phyloP scores from a whole-genome alignment of 2,329 filamentous ascomycete genomes.

The Alternaria ventricosa region DNA sequence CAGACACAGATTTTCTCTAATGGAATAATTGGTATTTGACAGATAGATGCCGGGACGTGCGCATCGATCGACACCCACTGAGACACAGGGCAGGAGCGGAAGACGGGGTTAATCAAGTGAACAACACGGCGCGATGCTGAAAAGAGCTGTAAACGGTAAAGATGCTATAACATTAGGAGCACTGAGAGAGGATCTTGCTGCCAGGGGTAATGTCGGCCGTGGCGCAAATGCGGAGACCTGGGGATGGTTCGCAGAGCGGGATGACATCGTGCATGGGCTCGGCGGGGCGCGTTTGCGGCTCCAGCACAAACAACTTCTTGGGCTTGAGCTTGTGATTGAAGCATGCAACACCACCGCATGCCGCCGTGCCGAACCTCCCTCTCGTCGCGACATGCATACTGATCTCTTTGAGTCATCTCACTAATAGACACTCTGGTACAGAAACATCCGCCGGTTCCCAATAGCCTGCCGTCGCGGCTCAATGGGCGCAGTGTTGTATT shows the following conservation, averaged over 20 bases:
- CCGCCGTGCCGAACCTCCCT: not conserved
- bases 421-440: not conserved
- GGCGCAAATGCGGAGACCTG: not conserved
- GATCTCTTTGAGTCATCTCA: not conserved
- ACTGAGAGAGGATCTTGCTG: not conserved
- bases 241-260: not conserved
- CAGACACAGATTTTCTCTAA: not conserved
- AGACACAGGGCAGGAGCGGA: not conserved
- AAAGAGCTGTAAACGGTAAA: not conserved
- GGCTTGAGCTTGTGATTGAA: not conserved
- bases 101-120: not conserved
- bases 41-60: not conserved
- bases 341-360: not conserved
- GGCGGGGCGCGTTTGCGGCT: slow-evolving; percentile 6
- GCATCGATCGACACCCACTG: not conserved
- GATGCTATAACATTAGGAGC: not conserved
- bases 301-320: not conserved
- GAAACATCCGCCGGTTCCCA: not conserved
- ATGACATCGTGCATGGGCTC: not conserved
- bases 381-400: not conserved
- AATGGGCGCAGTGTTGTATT: not conserved
- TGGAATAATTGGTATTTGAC: not conserved
- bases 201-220: not conserved
- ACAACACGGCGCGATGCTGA: not conserved
- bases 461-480: not conserved